Evolutionary conservation across 2,329 filamentous ascomycete species (phyloP), one percentile per base, ranked within the genome.

Genomic region (Pseudopyricularia javanii): DNA sequence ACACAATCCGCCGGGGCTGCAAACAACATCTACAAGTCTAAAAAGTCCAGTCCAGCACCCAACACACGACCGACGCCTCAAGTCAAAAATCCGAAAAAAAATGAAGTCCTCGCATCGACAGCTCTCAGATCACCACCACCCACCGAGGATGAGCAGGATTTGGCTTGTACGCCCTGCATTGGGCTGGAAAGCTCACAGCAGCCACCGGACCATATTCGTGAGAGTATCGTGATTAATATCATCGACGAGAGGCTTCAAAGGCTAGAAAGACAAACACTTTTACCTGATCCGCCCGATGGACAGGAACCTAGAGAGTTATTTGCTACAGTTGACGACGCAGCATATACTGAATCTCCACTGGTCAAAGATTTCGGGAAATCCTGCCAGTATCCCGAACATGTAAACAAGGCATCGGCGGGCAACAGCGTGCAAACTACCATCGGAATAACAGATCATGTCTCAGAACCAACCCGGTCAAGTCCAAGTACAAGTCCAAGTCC

Each of bases 201-300:
- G 24, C 40, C 20, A 45, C 9, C 24, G 7, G 24, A 45, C 7
- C 40, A 22, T 24, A 45, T 24, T 14, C 20, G 24, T 22, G 40
- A 45, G 24, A 45, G n/a, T 11, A 51, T 51, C 30, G 49, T 51
- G 7, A 51, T 51, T 17, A 26, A 51, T 9, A 51, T 51, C 11
- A 37, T 51, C 22, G 49, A 51, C 35, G 49, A 51, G 28, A 30
- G 26, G n/a, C 49, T 51, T 20, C 49, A 28, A 28, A 40, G 30
- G 24, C 34, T 51, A 26, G 15, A 30, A 15, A 28, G n/a, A 20
- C 12, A 6, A 7, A 45, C 8, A 26, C 3, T 26, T 26, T 20
- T 15, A 12, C 6, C 17, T 14, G 17, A 45, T 26, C 6, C 40
- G 17, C 20, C 22, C 24, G 40, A 7, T 45, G 40, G 15, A 22